Percentiles rank a stretch among this genome's conserved stretches.
These are phyloP conservation scores for Thalassiosira livingstoniorum DNA, from an alignment of 352 stramenopile genomes.

Conservation along the genomic window DNA sequence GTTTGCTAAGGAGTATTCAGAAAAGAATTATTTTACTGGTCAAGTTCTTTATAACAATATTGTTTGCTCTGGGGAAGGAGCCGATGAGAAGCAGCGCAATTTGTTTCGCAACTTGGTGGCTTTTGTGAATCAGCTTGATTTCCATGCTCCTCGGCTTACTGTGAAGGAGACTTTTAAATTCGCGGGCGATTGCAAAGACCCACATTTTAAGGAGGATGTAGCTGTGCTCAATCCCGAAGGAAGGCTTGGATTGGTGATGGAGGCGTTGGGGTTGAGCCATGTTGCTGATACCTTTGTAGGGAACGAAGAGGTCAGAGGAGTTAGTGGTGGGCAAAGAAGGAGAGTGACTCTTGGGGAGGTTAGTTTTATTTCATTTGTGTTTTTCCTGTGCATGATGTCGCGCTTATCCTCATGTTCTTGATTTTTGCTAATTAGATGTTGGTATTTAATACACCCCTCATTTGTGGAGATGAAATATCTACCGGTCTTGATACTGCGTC, in stretches of 20 bases:
- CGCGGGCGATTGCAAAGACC: constrained; percentile 83
- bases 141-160: constrained; percentile 89
- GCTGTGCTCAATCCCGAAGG: constrained; percentile 81
- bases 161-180: constrained; percentile 94
- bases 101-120: constrained; percentile 70
- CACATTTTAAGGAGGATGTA: constrained; percentile 8
- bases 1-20: constrained; percentile 4
- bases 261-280: constrained; percentile 89
- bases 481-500: constrained; percentile 92
- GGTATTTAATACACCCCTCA: constrained; percentile 14
- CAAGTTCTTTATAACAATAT: constrained; percentile 39
- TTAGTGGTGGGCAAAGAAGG: constrained; percentile 91
- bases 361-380: constrained; percentile 21
- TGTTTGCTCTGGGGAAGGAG: constrained; percentile 59
- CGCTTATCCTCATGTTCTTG: neutral
- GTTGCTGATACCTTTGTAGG: constrained; percentile 93
- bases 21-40: constrained; percentile 27
- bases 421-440: constrained; percentile 20
- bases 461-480: constrained; percentile 91
- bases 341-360: constrained; percentile 93
- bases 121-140: constrained; percentile 91
- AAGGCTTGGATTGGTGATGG: constrained; percentile 85
- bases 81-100: constrained; percentile 20
- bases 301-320: constrained; percentile 89
- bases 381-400: neutral